Conservation (phyloP, 768 basidiomycete genomes). For the Cytidiella melzeri region DNA sequence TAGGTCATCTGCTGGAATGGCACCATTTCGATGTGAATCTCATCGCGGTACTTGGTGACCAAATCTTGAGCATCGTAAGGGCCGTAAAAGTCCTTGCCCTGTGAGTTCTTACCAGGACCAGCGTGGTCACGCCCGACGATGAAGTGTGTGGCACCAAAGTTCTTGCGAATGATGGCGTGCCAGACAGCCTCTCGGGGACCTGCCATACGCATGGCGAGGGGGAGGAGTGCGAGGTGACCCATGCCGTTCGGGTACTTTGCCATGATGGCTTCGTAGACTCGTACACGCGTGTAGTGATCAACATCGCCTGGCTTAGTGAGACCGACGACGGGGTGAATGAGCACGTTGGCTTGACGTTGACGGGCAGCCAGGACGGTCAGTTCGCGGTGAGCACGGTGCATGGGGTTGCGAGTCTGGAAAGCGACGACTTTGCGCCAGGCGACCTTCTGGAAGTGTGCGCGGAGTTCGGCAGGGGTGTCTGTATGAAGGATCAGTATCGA, state of each 20-base stretch:
- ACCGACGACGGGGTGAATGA: constrained; percentile 97
- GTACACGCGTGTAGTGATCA: constrained; percentile 90
- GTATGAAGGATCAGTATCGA: neutral
- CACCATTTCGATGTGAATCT: constrained; percentile 95
- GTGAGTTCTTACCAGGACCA: constrained; percentile 98
- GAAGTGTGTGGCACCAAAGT: constrained; percentile 97
- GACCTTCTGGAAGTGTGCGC: constrained; percentile 93
- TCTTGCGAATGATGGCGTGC: constrained; percentile 99
- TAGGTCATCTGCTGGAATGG: constrained; percentile 98
- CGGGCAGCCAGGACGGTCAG: constrained; percentile 95
- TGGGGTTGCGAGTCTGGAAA: constrained; percentile 98
- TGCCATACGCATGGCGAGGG: constrained; percentile 99
- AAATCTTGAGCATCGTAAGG: constrained; percentile 94
- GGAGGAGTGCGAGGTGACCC: constrained; percentile 94
- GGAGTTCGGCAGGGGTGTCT: constrained; percentile 92
- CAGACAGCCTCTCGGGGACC: constrained; percentile 97
- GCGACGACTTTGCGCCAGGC: constrained; percentile 97
- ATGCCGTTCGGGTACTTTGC: constrained; percentile 97
- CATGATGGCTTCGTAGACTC: constrained; percentile 98
- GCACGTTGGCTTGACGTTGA: constrained; percentile 89
- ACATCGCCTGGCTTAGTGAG: constrained; percentile 95
- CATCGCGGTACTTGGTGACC: constrained; percentile 85
- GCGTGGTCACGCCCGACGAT: constrained; percentile 93
- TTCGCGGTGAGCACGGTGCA: constrained; percentile 98
- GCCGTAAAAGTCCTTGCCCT: constrained; percentile 94